Conservation (phyloP, 2,329 filamentous ascomycete genomes). For the Amauroascus niger region DNA sequence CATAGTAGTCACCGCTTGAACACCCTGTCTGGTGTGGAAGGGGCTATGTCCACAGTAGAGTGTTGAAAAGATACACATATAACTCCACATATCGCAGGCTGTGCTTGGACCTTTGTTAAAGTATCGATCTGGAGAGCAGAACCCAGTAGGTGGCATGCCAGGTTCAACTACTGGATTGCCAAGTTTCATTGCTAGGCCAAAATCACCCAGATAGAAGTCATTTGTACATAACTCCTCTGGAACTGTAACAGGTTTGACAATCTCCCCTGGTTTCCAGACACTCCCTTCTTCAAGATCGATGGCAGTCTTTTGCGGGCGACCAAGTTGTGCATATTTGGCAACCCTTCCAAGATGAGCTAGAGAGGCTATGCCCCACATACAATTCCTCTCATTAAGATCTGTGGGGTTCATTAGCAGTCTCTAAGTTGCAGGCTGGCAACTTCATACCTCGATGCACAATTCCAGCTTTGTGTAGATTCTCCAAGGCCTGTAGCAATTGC, state of each 20-base stretch:
- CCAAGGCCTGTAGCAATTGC: constrained; percentile 13
- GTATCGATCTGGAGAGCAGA: constrained; percentile 12
- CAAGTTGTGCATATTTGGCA: constrained; percentile 11
- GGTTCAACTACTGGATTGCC: background rate
- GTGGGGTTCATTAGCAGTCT: background rate
- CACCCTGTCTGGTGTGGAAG: background rate
- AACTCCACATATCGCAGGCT: constrained; percentile 16
- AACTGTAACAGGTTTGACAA: constrained; percentile 7
- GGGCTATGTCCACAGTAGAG: constrained; percentile 6
- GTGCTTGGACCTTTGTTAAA: constrained; percentile 8
- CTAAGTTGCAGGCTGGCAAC: background rate
- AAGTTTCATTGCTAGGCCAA: constrained; percentile 11
- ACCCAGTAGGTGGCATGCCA: constrained; percentile 5
- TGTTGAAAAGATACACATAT: background rate
- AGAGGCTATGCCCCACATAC: constrained; percentile 13
- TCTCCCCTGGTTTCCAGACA: constrained; percentile 7
- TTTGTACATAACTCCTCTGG: constrained; percentile 5
- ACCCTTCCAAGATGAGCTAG: constrained; percentile 5
- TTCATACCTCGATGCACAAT: constrained; percentile 13
- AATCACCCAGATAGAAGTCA: constrained; percentile 15
- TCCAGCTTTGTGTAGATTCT: constrained; percentile 9
- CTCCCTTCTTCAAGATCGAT: background rate
- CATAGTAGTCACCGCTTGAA: background rate
- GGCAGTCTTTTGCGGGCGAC: constrained; percentile 5
- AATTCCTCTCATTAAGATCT: constrained; percentile 13